These are phyloP conservation scores for Tylopilus rubrobrunneus DNA, from an alignment of 768 basidiomycete genomes.

Conservation along the genomic window DNA sequence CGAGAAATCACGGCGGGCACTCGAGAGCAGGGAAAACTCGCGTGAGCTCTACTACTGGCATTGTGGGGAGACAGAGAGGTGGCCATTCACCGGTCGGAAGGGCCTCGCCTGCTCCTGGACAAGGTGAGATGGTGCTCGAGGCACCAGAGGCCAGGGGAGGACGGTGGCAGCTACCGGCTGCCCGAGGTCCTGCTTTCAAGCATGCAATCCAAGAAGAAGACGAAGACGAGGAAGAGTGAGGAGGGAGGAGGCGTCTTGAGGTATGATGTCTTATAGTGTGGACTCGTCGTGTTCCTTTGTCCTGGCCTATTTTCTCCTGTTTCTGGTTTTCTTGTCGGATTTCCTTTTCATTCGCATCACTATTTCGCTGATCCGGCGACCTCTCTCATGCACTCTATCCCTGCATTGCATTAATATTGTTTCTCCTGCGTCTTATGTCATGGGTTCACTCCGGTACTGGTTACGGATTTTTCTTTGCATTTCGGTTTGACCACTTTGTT, in stretches of 20 bases:
- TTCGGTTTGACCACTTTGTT: slow-evolving; percentile 1
- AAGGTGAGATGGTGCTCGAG: slow-evolving; percentile 44
- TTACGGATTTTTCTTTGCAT: slow-evolving; percentile 15
- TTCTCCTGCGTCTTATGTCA: slow-evolving; percentile 1
- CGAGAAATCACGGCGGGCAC: slow-evolving; percentile 42
- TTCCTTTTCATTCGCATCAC: slow-evolving; percentile 9
- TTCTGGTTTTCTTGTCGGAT: slow-evolving; percentile 5
- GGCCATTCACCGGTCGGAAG: slow-evolving; percentile 61
- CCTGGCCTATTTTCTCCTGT: not conserved
- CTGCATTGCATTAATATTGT: not conserved
- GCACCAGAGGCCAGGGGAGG: slow-evolving; percentile 48
- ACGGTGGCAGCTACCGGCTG: slow-evolving; percentile 65
- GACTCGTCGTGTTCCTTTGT: slow-evolving; percentile 7
- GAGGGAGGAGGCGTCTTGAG: slow-evolving; percentile 1
- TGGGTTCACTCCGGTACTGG: slow-evolving; percentile 16
- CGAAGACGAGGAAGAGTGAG: slow-evolving; percentile 71
- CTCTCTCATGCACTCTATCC: slow-evolving; percentile 5
- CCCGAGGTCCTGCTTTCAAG: slow-evolving; percentile 66
- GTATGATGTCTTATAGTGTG: slow-evolving; percentile 5
- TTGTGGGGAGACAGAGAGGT: slow-evolving; percentile 40
- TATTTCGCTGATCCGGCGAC: slow-evolving; percentile 14
- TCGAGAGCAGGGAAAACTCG: slow-evolving; percentile 34
- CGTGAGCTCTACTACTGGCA: slow-evolving; percentile 19
- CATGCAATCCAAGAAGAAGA: slow-evolving; percentile 83
- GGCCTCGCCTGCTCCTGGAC: slow-evolving; percentile 52